These are phyloP conservation scores for Chionographis japonica DNA, from an alignment of 106 monocot genomes.

Conservation along the genomic window DNA sequence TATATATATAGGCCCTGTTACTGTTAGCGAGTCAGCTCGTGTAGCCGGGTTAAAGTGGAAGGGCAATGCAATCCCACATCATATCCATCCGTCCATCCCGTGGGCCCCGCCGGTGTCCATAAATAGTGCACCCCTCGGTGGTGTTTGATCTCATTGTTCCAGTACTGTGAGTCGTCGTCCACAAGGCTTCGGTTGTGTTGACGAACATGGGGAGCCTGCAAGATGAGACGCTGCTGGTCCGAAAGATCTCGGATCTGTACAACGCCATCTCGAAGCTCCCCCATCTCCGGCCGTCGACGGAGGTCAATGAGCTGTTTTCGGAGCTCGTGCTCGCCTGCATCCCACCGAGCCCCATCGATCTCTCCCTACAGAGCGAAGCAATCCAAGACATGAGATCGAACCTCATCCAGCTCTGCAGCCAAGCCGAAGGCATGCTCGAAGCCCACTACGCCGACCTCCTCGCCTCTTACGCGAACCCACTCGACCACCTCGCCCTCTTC, in stretches of 20 bases:
- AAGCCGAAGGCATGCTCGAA: conserved; percentile 70
- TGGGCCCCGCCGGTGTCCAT: no score
- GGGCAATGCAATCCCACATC: no score
- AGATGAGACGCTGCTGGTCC: conserved; percentile 27
- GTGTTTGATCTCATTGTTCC: no score
- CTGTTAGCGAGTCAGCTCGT: no score
- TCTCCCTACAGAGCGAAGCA: conserved; percentile 34
- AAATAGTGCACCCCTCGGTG: no score
- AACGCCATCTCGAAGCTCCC: conserved; percentile 49
- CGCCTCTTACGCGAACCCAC: conserved; percentile 35
- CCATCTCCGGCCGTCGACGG: conserved; percentile 48
- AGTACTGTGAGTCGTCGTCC: not conserved
- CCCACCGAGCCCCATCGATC: conserved; percentile 49
- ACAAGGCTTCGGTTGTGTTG: not conserved
- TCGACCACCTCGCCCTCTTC: conserved; percentile 52
- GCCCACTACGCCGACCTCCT: conserved; percentile 60
- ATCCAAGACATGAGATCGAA: conserved; percentile 36
- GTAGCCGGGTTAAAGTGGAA: no score
- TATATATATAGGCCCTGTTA: no score
- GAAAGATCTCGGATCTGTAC: conserved; percentile 37
- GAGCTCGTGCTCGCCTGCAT: conserved; percentile 73
- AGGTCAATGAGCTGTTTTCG: conserved; percentile 73
- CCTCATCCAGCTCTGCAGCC: conserved; percentile 68
- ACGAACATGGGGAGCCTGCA: conserved; percentile 14
- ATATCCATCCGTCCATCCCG: no score